These are phyloP conservation scores for Diplodia sapinea DNA, from an alignment of 2,329 filamentous ascomycete genomes.

Conservation along the genomic window DNA sequence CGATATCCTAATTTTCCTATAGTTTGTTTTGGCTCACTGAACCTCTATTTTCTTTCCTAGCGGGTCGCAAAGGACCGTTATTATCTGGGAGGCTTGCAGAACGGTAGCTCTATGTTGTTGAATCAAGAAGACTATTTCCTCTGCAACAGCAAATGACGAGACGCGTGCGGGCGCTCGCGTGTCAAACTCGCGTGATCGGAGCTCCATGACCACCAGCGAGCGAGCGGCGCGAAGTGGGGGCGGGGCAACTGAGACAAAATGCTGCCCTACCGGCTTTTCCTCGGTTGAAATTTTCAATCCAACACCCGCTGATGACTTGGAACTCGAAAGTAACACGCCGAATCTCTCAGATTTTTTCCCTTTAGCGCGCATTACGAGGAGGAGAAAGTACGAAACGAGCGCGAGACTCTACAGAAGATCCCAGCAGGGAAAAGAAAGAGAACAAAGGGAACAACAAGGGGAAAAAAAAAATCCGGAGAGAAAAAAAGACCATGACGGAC, in stretches of 20 bases:
- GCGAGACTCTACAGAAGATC: not conserved
- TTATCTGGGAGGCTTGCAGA: constrained; percentile 8
- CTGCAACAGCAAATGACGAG: not conserved
- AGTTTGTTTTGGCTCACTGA: not conserved
- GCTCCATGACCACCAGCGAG: not conserved
- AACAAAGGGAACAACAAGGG: not conserved
- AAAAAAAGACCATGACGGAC: constrained; percentile 47
- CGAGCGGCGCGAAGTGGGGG: constrained; percentile 11
- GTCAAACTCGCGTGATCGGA: constrained; percentile 5
- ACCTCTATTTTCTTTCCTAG: not conserved
- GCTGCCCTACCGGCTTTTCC: constrained; percentile 24
- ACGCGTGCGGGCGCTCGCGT: not conserved
- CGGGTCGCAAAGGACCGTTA: not conserved
- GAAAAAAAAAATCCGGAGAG: too few relatives aligned
- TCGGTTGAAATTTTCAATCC: constrained; percentile 24
- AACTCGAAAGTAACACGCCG: not conserved
- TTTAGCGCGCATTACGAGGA: not conserved
- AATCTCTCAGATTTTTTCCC: not conserved
- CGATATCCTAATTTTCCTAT: constrained; percentile 6
- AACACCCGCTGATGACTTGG: not conserved
- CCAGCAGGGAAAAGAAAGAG: not conserved
- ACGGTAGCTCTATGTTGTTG: not conserved
- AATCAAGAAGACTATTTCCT: not conserved
- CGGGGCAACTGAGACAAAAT: constrained; percentile 15
- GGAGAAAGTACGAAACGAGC: not conserved